These are phyloP conservation scores for Tricholoma saponaceum DNA, from an alignment of 768 basidiomycete genomes.

Conservation along the genomic window DNA sequence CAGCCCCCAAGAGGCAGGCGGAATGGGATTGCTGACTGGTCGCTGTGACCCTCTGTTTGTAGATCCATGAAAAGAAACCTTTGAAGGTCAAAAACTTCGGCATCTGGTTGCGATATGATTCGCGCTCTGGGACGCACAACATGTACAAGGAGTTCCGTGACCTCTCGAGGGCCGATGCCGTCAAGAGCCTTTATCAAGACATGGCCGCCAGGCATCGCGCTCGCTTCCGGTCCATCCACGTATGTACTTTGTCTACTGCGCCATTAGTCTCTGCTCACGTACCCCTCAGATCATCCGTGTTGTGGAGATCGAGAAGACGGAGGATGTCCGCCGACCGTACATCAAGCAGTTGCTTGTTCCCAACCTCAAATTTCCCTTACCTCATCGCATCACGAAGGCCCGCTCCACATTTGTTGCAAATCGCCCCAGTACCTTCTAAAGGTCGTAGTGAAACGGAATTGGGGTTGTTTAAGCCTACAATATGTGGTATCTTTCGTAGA, in stretches of 20 bases:
- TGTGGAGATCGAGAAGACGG: conserved; percentile 89
- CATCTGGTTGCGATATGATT: conserved; percentile 99
- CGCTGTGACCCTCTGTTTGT: conserved; percentile 28
- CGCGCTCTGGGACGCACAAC: conserved; percentile 99
- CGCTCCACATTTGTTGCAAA: conserved; percentile 78
- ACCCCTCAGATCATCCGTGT: conserved; percentile 85
- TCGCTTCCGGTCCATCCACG: conserved; percentile 98
- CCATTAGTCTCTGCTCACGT: background rate
- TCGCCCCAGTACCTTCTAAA: conserved; percentile 72
- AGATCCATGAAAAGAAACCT: conserved; percentile 98
- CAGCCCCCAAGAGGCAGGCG: conserved; percentile 86
- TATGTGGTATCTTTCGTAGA: conserved; percentile 10
- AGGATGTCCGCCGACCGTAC: conserved; percentile 92
- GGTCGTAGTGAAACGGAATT: background rate
- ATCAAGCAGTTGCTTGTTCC: conserved; percentile 94
- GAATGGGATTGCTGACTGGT: conserved; percentile 59
- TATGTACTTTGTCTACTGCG: conserved; percentile 32
- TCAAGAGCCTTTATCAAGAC: conserved; percentile 97
- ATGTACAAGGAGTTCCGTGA: conserved; percentile 99
- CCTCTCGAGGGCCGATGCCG: conserved; percentile 89
- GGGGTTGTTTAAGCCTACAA: conserved; percentile 8
- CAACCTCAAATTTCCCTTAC: conserved; percentile 94
- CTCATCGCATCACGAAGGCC: conserved; percentile 78
- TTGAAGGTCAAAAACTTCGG: conserved; percentile 99
- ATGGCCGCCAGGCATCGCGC: conserved; percentile 99